Conservation (phyloP, 164 flowering plant species). For the Buxus sempervirens region DNA sequence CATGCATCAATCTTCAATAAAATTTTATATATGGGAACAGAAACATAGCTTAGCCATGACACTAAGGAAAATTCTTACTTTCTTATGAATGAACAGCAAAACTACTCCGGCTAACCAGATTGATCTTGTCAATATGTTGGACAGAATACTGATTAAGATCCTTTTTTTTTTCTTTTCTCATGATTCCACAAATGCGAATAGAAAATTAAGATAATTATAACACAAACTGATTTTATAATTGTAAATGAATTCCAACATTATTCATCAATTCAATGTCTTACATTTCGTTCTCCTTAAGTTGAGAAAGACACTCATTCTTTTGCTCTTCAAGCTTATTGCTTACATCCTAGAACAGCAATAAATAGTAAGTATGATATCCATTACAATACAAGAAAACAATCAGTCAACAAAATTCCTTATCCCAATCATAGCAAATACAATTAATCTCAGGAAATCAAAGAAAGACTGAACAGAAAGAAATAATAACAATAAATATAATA, state of each 20-base stretch:
- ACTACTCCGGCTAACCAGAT: no score
- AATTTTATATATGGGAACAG: no score
- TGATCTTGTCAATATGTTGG: no score
- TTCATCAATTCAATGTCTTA: constrained; percentile 33
- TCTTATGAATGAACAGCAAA: background rate
- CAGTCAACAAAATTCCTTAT: no score
- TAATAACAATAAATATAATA: background rate
- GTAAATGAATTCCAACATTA: background rate
- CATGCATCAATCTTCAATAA: no score
- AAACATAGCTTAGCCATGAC: background rate
- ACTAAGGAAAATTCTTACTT: background rate
- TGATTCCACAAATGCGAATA: no score
- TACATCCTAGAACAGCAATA: constrained; percentile 57
- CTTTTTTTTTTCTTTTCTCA: no score
- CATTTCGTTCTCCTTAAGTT: constrained; percentile 95
- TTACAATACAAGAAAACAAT: background rate
- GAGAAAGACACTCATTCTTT: constrained; percentile 75
- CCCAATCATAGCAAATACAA: background rate
- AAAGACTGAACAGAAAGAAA: background rate
- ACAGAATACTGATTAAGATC: no score
- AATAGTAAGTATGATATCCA: background rate
- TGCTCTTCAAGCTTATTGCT: constrained; percentile 83
- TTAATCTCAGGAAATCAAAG: background rate
- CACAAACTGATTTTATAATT: no score
- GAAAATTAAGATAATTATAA: no score